phyloP scores from a whole-genome alignment of 345 rosid genomes.

The Boechera retrofracta region DNA sequence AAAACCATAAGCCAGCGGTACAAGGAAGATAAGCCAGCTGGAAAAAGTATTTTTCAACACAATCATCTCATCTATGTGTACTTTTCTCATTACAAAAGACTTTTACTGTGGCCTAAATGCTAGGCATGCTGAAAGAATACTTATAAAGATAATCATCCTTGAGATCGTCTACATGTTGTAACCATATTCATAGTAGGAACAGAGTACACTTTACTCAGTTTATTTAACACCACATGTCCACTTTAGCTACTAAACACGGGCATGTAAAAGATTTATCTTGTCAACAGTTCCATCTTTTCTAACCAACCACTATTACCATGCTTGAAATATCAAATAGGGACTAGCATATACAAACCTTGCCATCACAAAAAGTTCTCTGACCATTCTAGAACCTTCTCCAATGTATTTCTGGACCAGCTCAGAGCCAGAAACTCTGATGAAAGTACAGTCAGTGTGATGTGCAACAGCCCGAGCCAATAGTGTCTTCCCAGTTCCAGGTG shows the following conservation, averaged over 20 bases:
- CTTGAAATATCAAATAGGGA: not conserved
- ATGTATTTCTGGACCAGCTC: slow-evolving; percentile 97
- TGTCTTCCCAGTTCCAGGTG: slow-evolving; percentile 99
- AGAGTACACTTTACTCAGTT: not conserved
- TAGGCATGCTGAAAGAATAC: slow-evolving; percentile 10
- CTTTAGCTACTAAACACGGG: not conserved
- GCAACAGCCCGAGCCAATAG: slow-evolving; percentile 98
- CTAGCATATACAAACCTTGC: slow-evolving; percentile 68
- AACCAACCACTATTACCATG: not conserved
- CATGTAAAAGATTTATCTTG: not conserved
- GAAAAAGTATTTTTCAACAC: not conserved
- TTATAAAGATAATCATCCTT: not conserved
- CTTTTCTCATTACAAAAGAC: slow-evolving; percentile 1
- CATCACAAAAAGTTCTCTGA: slow-evolving; percentile 98
- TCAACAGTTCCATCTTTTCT: not conserved
- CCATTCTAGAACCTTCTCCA: slow-evolving; percentile 99
- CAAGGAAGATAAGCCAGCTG: slow-evolving; percentile 7
- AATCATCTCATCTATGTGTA: slow-evolving; percentile 2
- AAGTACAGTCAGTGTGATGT: slow-evolving; percentile 99
- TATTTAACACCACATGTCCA: not conserved
- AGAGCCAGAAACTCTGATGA: slow-evolving; percentile 98
- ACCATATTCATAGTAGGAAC: not conserved
- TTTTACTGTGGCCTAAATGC: not conserved
- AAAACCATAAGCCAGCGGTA: slow-evolving; percentile 8
- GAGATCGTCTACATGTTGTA: not conserved